Evolutionary conservation across 768 basidiomycete genomes (phyloP).

Genomic region (Lentinula boryana): DNA sequence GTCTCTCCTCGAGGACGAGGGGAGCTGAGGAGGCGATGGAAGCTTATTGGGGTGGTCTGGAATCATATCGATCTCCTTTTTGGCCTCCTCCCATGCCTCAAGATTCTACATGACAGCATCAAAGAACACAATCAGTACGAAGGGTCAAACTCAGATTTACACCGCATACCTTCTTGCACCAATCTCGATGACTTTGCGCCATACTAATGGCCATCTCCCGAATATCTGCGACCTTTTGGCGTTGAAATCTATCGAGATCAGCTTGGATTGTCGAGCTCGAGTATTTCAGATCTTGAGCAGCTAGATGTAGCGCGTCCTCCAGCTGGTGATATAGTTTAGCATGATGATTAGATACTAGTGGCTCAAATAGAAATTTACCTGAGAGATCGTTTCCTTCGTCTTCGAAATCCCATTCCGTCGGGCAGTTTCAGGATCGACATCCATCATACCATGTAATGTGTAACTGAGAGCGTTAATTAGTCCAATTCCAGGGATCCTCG

Average conservation of each 20-base stretch:
- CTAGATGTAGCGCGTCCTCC: slow-evolving; percentile 89
- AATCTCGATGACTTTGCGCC: slow-evolving; percentile 87
- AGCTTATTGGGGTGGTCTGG: slow-evolving; percentile 81
- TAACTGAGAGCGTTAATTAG: slow-evolving; percentile 88
- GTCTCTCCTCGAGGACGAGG: slow-evolving; percentile 47
- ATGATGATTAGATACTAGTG: not conserved
- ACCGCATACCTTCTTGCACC: slow-evolving; percentile 82
- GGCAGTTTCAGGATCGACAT: slow-evolving; percentile 95
- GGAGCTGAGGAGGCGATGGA: slow-evolving; percentile 33
- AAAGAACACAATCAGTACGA: slow-evolving; percentile 7
- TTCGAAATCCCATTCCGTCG: slow-evolving; percentile 90
- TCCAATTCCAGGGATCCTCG: slow-evolving; percentile 74
- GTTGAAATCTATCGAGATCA: slow-evolving; percentile 95
- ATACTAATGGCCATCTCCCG: slow-evolving; percentile 91
- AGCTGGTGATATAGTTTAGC: slow-evolving; percentile 44
- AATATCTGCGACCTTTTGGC: slow-evolving; percentile 96
- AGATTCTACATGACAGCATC: slow-evolving; percentile 60
- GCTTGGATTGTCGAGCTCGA: slow-evolving; percentile 95
- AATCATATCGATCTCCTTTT: slow-evolving; percentile 86
- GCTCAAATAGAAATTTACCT: slow-evolving; percentile 42
- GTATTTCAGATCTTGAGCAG: slow-evolving; percentile 93
- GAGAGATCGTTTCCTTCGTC: slow-evolving; percentile 91
- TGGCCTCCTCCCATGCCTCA: slow-evolving; percentile 95
- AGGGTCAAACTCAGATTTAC: not conserved
- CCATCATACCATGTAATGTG: slow-evolving; percentile 97